A percentile compares a stretch with the other conserved stretches of the same genome.
Evolutionary conservation across 108 stramenopile genomes (phyloP).

Genomic region (Skeletonema tropicum): DNA sequence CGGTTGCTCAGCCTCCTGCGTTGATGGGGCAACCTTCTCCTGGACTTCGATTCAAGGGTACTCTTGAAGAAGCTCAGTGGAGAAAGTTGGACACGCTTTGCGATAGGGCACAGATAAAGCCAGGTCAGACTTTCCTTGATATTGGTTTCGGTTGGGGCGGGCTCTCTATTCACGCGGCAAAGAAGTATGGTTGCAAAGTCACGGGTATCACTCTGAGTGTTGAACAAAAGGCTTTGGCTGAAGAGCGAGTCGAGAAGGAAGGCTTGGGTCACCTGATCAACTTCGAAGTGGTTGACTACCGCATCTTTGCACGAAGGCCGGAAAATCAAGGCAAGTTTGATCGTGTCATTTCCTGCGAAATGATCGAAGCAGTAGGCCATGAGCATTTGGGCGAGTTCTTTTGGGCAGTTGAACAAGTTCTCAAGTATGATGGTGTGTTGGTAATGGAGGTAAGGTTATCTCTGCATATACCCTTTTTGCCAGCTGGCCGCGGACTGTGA

Average conservation of each 20-base stretch:
- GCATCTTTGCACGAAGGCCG: slow-evolving; percentile 69
- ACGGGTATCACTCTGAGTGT: slow-evolving; percentile 93
- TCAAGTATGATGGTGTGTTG: slow-evolving; percentile 83
- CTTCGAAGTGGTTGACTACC: slow-evolving; percentile 94
- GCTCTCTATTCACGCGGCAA: slow-evolving; percentile 88
- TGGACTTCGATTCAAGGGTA: slow-evolving; percentile 63
- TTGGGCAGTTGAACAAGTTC: slow-evolving; percentile 88
- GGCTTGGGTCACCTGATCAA: slow-evolving; percentile 83
- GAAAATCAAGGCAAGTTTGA: slow-evolving; percentile 85
- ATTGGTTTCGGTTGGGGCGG: slow-evolving; percentile 98
- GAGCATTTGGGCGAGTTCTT: slow-evolving; percentile 91
- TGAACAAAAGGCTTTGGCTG: slow-evolving; percentile 92
- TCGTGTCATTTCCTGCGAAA: slow-evolving; percentile 94
- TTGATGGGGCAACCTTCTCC: slow-evolving; percentile 36
- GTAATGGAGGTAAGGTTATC: slow-evolving; percentile 83
- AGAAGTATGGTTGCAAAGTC: slow-evolving; percentile 90
- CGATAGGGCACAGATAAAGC: slow-evolving; percentile 74
- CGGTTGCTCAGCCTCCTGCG: slow-evolving; percentile 49
- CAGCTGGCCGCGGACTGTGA: too few species aligned
- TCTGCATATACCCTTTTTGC: too few species aligned
- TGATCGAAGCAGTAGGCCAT: slow-evolving; percentile 99
- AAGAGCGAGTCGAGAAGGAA: slow-evolving; percentile 79
- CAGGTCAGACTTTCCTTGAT: slow-evolving; percentile 85
- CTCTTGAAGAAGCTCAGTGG: slow-evolving; percentile 93
- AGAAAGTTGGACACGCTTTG: slow-evolving; percentile 94